Evolutionary conservation across 73 alveolate species (phyloP).

Genomic region (Paramecium sexaurelia): DNA sequence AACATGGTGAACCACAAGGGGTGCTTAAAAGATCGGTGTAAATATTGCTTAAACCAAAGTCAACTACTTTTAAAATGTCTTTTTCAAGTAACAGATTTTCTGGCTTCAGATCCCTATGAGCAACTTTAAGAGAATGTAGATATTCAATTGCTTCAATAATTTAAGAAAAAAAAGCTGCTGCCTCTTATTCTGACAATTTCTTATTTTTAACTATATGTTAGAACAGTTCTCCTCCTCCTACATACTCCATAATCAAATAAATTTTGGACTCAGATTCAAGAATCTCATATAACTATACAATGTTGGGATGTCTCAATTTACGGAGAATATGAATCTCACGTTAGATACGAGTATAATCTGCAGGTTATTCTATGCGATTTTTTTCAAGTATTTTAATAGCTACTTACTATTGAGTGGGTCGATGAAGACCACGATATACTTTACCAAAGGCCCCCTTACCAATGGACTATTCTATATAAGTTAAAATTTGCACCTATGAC

Average conservation of each 20-base stretch:
- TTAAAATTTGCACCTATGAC: constrained; percentile 37
- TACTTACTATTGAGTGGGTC: constrained; percentile 1
- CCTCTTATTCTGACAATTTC: constrained; percentile 82
- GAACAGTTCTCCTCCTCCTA: constrained; percentile 93
- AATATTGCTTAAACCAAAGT: constrained; percentile 80
- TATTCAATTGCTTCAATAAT: constrained; percentile 87
- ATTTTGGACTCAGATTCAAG: constrained; percentile 83
- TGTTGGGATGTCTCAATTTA: constrained; percentile 85
- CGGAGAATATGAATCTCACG: constrained; percentile 91
- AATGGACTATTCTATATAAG: constrained; percentile 33
- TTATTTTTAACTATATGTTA: constrained; percentile 85
- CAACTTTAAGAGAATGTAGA: constrained; percentile 81
- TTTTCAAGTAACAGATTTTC: constrained; percentile 84
- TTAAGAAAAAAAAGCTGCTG: constrained; percentile 82
- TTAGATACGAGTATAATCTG: constrained; percentile 86
- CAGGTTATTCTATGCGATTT: constrained; percentile 76
- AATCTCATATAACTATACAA: constrained; percentile 88
- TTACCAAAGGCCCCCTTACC: constrained; percentile 81
- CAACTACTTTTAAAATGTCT: constrained; percentile 75
- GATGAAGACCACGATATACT: constrained; percentile 70
- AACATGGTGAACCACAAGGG: constrained; percentile 89
- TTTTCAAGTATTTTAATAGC: constrained; percentile 68
- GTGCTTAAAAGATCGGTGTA: constrained; percentile 74
- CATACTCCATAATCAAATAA: constrained; percentile 91
- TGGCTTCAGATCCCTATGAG: constrained; percentile 88